phyloP scores from a whole-genome alignment of 306 rosid species.

The Bauhinia variegata region DNA sequence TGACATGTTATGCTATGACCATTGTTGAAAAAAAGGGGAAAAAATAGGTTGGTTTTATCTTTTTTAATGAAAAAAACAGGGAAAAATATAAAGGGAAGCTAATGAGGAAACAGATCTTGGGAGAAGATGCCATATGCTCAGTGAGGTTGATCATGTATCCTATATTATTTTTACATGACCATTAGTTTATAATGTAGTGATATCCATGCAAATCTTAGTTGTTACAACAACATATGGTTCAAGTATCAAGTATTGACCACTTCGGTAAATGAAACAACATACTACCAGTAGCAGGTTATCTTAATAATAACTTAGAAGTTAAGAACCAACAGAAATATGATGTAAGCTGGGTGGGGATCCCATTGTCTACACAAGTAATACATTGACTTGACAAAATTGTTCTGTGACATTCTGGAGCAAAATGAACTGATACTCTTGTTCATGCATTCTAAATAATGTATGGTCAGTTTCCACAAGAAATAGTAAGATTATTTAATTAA shows the following conservation, averaged over 20 bases:
- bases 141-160: neutral
- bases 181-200: neutral
- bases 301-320: too few relatives aligned
- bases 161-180: neutral
- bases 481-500: neutral
- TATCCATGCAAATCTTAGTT: neutral
- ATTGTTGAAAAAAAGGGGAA: neutral
- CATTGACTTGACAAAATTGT: too few relatives aligned
- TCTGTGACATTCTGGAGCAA: too few relatives aligned
- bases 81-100: conserved; percentile 1
- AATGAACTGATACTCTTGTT: too few relatives aligned
- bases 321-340: neutral
- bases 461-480: neutral
- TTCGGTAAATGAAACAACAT: neutral
- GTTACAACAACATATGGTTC: neutral
- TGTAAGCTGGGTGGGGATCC: neutral
- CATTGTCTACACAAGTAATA: too few relatives aligned
- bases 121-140: neutral
- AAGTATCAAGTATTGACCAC: neutral
- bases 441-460: too few relatives aligned
- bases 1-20: neutral
- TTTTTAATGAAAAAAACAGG: too few relatives aligned
- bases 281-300: neutral
- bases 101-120: neutral
- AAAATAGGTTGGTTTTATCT: neutral